Percentiles rank a stretch among this genome's conserved stretches.
Evolutionary conservation across 306 rosid species (phyloP).

Genomic region (Dryas octopetala): DNA sequence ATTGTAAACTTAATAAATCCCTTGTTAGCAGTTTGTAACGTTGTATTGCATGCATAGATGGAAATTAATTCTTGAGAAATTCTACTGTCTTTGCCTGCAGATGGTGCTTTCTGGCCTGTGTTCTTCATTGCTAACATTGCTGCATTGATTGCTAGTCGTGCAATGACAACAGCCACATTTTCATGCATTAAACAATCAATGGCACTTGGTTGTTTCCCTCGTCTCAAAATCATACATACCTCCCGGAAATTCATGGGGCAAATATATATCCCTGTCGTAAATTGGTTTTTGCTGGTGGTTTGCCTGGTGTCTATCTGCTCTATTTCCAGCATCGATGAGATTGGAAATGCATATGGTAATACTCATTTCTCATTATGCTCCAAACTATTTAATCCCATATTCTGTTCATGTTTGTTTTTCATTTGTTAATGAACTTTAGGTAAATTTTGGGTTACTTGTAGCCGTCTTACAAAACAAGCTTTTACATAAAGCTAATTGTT

Average conservation of each 20-base stretch:
- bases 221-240: constrained; percentile 88
- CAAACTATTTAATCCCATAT: constrained; percentile 16
- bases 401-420: neutral
- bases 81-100: constrained; percentile 41
- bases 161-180: constrained; percentile 98
- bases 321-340: constrained; percentile 84
- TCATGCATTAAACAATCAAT: constrained; percentile 95
- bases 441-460: neutral
- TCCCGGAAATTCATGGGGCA: constrained; percentile 99
- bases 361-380: constrained; percentile 19
- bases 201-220: constrained; percentile 99
- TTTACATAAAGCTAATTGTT: neutral
- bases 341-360: constrained; percentile 98
- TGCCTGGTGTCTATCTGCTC: constrained; percentile 71
- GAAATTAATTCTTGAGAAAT: constrained; percentile 19
- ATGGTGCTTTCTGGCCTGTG: constrained; percentile 76
- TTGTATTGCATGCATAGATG: constrained; percentile 6
- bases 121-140: constrained; percentile 80
- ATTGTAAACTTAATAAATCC: neutral
- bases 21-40: neutral
- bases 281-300: constrained; percentile 90
- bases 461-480: neutral
- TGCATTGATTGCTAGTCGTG: constrained; percentile 92
- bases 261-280: constrained; percentile 89
- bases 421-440: neutral